Evolutionary conservation across 371 early-diverging fungal genomes (phyloP).

Genomic region (Rhizopus arrhizus): DNA sequence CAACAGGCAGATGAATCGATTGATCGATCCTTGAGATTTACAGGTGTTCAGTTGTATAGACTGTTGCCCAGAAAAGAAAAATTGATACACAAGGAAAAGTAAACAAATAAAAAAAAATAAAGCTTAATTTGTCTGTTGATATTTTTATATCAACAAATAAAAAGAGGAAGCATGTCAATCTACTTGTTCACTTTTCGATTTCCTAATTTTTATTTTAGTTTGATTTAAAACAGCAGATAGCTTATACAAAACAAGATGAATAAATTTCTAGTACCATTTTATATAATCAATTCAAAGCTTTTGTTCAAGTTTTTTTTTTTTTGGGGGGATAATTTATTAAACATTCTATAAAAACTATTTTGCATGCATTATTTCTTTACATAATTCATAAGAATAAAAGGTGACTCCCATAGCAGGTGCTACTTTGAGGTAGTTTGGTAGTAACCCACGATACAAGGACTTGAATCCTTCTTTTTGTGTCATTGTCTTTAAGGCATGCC

Average conservation of each 20-base stretch:
- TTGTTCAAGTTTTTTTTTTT: too few species aligned
- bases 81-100: not conserved
- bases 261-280: too few species aligned
- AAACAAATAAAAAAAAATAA: not conserved
- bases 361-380: constrained; percentile 57
- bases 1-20: not conserved
- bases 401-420: constrained; percentile 88
- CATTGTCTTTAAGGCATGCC: constrained; percentile 74
- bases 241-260: too few species aligned
- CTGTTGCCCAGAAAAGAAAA: not conserved
- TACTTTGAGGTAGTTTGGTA: constrained; percentile 83
- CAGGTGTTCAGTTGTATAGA: constrained; percentile 2
- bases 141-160: too few species aligned
- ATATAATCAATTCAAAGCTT: too few species aligned
- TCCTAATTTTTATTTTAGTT: too few species aligned
- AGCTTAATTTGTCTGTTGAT: not conserved
- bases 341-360: constrained; percentile 11
- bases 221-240: too few species aligned
- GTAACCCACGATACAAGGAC: constrained; percentile 65
- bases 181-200: too few species aligned
- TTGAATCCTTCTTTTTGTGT: constrained; percentile 69
- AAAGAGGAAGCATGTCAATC: too few species aligned
- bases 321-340: not conserved
- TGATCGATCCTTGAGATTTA: not conserved
- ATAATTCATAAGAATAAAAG: constrained; percentile 81